Conservation (phyloP, 2,329 filamentous ascomycete species). For the Fusarium phyllophilum region DNA sequence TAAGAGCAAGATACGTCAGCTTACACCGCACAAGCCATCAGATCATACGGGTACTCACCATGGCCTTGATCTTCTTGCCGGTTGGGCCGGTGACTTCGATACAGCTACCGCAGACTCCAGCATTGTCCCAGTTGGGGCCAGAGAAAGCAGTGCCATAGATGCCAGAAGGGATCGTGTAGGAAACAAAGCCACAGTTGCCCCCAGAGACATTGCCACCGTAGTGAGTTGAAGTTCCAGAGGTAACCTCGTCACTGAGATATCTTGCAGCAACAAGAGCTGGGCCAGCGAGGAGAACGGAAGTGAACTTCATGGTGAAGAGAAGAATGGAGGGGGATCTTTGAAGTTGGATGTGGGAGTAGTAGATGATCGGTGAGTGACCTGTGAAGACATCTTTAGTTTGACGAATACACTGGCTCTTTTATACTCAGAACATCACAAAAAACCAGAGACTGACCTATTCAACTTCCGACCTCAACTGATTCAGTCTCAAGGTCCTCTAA, state of each 20-base stretch:
- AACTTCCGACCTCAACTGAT: not conserved
- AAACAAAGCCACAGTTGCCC: slow-evolving; percentile 71
- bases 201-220: slow-evolving; percentile 67
- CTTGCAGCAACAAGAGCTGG: slow-evolving; percentile 36
- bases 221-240: slow-evolving; percentile 52
- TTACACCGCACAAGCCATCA: not conserved
- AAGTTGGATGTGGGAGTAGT: not conserved
- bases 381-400: not conserved
- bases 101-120: slow-evolving; percentile 69
- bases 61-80: slow-evolving; percentile 67
- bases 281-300: slow-evolving; percentile 24
- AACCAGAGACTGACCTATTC: not conserved
- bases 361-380: not conserved
- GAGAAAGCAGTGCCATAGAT: slow-evolving; percentile 72
- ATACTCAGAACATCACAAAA: not conserved
- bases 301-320: slow-evolving; percentile 37
- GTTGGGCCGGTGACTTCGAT: slow-evolving; percentile 67
- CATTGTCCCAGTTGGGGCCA: slow-evolving; percentile 64
- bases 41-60: slow-evolving; percentile 57
- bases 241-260: slow-evolving; percentile 23
- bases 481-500: slow-evolving; percentile 7
- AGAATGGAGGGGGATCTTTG: not conserved
- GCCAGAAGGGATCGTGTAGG: slow-evolving; percentile 67
- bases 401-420: not conserved
- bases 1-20: slow-evolving; percentile 19